These are phyloP conservation scores for Fonsecaea multimorphosa DNA, from an alignment of 2,329 filamentous ascomycete genomes.

Conservation along the genomic window DNA sequence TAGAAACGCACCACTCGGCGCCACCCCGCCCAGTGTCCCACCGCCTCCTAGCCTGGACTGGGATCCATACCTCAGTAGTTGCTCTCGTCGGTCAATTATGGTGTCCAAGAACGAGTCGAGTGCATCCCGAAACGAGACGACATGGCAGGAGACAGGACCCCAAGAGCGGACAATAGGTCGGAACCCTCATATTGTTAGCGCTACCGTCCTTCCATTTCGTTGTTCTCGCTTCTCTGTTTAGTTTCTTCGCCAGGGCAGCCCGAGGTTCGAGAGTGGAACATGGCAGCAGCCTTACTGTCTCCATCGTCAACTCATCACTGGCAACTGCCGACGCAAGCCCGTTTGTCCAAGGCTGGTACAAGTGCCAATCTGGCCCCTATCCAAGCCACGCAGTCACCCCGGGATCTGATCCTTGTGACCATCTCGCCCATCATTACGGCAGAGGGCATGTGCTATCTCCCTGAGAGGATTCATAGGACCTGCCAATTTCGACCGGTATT, in stretches of 20 bases:
- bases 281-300: constrained; percentile 21
- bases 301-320: neutral
- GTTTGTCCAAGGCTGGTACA: neutral
- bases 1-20: constrained; percentile 14
- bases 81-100: constrained; percentile 1
- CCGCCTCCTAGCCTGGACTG: constrained; percentile 8
- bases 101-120: constrained; percentile 1
- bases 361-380: constrained; percentile 6
- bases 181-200: constrained; percentile 1
- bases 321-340: neutral
- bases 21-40: constrained; percentile 8
- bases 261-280: constrained; percentile 28
- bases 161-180: neutral
- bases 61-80: neutral
- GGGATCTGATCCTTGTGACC: neutral
- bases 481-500: neutral
- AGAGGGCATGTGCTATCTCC: neutral
- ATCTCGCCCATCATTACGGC: neutral
- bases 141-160: neutral
- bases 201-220: constrained; percentile 5
- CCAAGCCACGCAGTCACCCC: neutral
- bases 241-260: constrained; percentile 21
- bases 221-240: constrained; percentile 20
- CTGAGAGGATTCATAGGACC: neutral
- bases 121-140: neutral